Base-by-base conservation (phyloP, 2,329 filamentous ascomycete genomes). In the Epichloe sylvatica region DNA sequence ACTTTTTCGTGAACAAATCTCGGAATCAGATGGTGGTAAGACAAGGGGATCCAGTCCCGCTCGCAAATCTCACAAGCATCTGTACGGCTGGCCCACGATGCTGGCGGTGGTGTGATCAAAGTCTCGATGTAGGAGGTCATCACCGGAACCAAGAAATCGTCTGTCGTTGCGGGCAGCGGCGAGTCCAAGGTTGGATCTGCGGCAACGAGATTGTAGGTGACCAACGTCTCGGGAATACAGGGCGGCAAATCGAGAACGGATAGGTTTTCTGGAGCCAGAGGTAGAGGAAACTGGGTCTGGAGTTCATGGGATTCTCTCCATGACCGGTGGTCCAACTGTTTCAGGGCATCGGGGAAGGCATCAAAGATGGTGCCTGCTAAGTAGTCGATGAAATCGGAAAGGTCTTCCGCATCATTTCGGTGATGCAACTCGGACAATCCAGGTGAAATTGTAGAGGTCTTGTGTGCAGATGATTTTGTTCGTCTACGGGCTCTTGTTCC, bases 1-100 rank as follows among this genome's bases (percentile, higher is more conserved):
- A 78, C 86, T 62, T 88, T 87, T 7, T 76, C 80, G 64, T 94
- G 87, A 52, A 87, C 81, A 41, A 77, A 76, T 39, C 80, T 76
- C n/a, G 88, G 88, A 49, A 94, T 89, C 41, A 94, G 70, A 67
- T 94, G 88, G 61, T 94, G 88, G 62, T 92, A 94, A 1, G 83
- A 86, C 53, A 92, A 66, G 8, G 80, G 78, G 21, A 92, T 78
- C 78, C 85, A 88, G 53, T 80, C 77, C 1, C 87, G 73, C 2
- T 72, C 76, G 63, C 87, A 94, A 23, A 94, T 76, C 68, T 94
- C 88, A 64, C 88, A 94, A 0, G 70, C 74, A 1, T 68, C 58
- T 4, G 66, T 61, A 23, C 77, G 74, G 1, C 82, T 84, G 0
- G 72, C 67, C 1, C 69, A 67, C 58, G 82, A 83, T 7, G 79